A percentile compares a stretch with the other conserved stretches of the same genome.
Evolutionary conservation across 352 stramenopile genomes (phyloP).

Genomic region (Phytophthora hybrid): DNA sequence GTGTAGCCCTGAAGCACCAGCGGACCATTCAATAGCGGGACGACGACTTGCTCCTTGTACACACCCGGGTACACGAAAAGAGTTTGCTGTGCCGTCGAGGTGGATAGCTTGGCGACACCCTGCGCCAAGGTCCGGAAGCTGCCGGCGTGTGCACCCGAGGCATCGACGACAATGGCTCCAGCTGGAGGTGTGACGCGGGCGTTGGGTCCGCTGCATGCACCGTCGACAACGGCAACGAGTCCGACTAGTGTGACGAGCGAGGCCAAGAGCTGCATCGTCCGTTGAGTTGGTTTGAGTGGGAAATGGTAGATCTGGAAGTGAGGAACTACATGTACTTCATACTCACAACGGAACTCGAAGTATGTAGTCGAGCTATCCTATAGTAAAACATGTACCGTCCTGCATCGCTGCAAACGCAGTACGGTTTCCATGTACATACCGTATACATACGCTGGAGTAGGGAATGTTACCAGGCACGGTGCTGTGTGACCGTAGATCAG

Average conservation of each 20-base stretch:
- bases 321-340: not conserved
- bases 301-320: not conserved
- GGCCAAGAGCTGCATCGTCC: not conserved
- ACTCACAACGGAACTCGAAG: too few relatives aligned
- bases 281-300: not conserved
- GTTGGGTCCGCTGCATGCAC: not conserved
- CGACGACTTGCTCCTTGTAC: not conserved
- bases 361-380: too few relatives aligned
- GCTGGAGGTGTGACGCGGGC: not conserved
- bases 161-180: not conserved
- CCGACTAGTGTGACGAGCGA: not conserved
- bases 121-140: not conserved
- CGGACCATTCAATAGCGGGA: not conserved
- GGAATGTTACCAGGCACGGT: not conserved
- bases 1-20: constrained; percentile 1
- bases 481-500: not conserved
- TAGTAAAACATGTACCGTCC: too few relatives aligned
- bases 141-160: not conserved
- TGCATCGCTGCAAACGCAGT: too few relatives aligned
- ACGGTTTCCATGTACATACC: too few relatives aligned
- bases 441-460: too few relatives aligned
- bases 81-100: not conserved
- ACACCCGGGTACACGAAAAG: not conserved
- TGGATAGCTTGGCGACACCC: not conserved
- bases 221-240: not conserved